A percentile compares a stretch with the other conserved stretches of the same genome.
phyloP scores from a whole-genome alignment of 257 asterid species.

The Nicotiana obtusifolia region DNA sequence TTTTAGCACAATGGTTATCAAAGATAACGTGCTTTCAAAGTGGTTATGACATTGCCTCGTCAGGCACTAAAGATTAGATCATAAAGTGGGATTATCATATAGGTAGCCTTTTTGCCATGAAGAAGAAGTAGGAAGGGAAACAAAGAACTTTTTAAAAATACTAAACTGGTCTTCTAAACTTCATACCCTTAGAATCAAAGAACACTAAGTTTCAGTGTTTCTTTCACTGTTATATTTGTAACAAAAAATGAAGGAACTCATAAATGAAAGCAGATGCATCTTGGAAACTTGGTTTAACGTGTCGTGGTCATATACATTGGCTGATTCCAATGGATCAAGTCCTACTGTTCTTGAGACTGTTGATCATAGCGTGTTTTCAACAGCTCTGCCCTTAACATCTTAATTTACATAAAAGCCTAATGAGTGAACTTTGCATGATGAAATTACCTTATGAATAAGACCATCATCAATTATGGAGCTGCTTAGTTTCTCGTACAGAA shows the following conservation, averaged over 20 bases:
- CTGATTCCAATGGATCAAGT: too few relatives aligned
- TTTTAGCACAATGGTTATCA: not conserved
- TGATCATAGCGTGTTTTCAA: not conserved
- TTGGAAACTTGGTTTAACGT: too few relatives aligned
- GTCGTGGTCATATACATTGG: too few relatives aligned
- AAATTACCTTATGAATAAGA: slow-evolving; percentile 64
- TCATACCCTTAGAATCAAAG: too few relatives aligned
- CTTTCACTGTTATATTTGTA: too few relatives aligned
- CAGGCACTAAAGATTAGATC: not conserved
- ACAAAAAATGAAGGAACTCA: too few relatives aligned
- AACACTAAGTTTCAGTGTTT: too few relatives aligned
- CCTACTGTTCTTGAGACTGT: too few relatives aligned
- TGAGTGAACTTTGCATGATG: not conserved
- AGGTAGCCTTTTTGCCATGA: not conserved
- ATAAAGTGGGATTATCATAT: not conserved
- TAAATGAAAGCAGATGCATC: too few relatives aligned
- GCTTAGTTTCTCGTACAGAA: slow-evolving; percentile 57
- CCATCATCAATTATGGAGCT: slow-evolving; percentile 63
- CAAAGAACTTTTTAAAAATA: not conserved
- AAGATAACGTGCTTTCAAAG: not conserved
- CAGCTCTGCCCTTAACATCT: not conserved
- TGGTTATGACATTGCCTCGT: not conserved
- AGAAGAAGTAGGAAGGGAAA: not conserved
- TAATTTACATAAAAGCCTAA: not conserved
- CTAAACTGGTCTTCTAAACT: too few relatives aligned